Evolutionary conservation across 257 asterid species (phyloP).

Genomic region (Buddleja alternifolia): DNA sequence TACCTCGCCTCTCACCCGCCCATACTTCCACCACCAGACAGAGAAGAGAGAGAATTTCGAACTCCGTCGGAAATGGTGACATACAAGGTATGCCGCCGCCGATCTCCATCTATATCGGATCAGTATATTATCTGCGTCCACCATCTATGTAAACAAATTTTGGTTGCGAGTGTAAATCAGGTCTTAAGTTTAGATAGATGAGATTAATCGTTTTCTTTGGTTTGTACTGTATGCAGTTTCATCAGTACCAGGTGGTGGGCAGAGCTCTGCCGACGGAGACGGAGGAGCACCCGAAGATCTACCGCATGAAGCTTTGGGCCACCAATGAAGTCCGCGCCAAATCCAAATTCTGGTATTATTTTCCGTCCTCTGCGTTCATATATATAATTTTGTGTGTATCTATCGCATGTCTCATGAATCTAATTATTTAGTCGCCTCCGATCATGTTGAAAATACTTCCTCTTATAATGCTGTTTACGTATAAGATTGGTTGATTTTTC

Average conservation of each 20-base stretch:
- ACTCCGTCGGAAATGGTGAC: slow-evolving; percentile 46
- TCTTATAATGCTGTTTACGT: neutral
- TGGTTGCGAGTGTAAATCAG: neutral
- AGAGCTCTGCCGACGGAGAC: slow-evolving; percentile 85
- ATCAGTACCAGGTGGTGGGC: slow-evolving; percentile 96
- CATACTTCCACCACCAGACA: neutral
- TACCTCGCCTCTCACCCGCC: neutral
- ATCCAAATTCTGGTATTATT: slow-evolving; percentile 76
- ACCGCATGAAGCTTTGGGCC: slow-evolving; percentile 95
- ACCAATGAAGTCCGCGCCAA: slow-evolving; percentile 94
- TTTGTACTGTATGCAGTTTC: slow-evolving; percentile 53
- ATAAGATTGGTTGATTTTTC: neutral
- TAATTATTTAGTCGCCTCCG: too few species aligned
- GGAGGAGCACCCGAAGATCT: slow-evolving; percentile 85
- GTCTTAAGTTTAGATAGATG: neutral
- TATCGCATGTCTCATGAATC: neutral
- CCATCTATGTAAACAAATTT: neutral
- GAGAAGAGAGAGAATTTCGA: neutral
- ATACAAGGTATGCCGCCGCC: slow-evolving; percentile 39
- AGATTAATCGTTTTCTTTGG: slow-evolving; percentile 6
- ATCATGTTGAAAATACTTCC: neutral
- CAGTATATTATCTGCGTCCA: neutral
- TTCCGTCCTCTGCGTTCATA: neutral
- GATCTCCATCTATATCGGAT: neutral
- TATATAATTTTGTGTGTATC: neutral